Evolutionary conservation across 1,284 basidiomycete species (phyloP).

Genomic region (Cronartium ribicola): DNA sequence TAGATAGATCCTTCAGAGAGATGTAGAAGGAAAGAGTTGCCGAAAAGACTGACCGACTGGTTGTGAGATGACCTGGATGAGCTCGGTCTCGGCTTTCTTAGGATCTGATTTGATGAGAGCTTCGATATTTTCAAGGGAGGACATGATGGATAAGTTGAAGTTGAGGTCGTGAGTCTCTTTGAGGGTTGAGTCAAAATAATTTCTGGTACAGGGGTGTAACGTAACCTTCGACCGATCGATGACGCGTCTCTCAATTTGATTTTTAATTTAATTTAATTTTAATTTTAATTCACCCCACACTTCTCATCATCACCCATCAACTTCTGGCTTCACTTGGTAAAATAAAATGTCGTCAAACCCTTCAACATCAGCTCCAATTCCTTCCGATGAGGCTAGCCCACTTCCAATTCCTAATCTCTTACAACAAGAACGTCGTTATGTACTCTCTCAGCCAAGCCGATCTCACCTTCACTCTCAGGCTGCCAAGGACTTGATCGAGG

Average conservation of each 20-base stretch:
- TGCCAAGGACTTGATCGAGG: constrained; percentile 64
- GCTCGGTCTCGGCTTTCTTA: constrained; percentile 19
- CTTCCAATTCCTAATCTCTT: constrained; percentile 36
- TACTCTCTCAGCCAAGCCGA: constrained; percentile 63
- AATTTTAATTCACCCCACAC: neutral
- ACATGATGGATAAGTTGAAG: constrained; percentile 2
- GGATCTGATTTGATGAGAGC: constrained; percentile 19
- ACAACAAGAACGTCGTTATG: constrained; percentile 55
- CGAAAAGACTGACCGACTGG: constrained; percentile 11
- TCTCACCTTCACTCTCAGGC: constrained; percentile 65
- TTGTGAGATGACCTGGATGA: constrained; percentile 35
- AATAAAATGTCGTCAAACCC: neutral
- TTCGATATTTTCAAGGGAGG: constrained; percentile 14
- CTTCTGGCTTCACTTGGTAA: neutral
- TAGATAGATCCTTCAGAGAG: neutral
- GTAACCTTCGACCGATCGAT: neutral
- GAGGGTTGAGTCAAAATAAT: neutral
- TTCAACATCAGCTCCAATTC: constrained; percentile 2
- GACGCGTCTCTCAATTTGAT: neutral
- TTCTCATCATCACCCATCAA: neutral
- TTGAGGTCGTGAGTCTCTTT: neutral
- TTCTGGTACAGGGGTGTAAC: neutral
- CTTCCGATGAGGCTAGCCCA: constrained; percentile 27
- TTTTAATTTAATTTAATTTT: neutral
- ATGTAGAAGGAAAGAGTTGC: neutral